Evolutionary conservation across 2,329 filamentous ascomycete genomes (phyloP).

Genomic region (Colletotrichum salicis): DNA sequence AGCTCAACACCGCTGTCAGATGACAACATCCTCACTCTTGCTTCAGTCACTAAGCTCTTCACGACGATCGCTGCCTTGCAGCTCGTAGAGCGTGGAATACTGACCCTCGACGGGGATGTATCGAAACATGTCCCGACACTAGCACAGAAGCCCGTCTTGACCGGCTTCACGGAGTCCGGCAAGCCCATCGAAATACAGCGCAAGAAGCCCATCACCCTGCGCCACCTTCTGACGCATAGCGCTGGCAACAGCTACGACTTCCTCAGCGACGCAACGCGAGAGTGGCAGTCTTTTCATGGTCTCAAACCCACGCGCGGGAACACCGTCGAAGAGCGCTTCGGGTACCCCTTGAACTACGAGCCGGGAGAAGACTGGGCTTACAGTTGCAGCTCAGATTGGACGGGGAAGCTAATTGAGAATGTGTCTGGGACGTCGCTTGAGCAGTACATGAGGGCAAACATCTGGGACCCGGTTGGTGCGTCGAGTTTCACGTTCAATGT

Average conservation of each 20-base stretch:
- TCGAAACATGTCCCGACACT: conserved; percentile 59
- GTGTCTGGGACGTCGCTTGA: conserved; percentile 55
- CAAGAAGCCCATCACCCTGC: conserved; percentile 55
- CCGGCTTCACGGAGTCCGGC: conserved; percentile 55
- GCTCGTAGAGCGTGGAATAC: conserved; percentile 61
- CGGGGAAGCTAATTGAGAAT: conserved; percentile 60
- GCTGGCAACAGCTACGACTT: conserved; percentile 60
- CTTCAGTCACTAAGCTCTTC: conserved; percentile 56
- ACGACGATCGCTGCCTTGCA: conserved; percentile 64
- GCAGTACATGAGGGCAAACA: conserved; percentile 54
- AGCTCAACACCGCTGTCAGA: conserved; percentile 46
- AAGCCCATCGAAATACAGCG: conserved; percentile 48
- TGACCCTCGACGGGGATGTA: conserved; percentile 59
- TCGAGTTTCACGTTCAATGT: conserved; percentile 32
- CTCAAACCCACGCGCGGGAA: conserved; percentile 43
- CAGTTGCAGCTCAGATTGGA: conserved; percentile 62
- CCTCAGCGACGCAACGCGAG: conserved; percentile 44
- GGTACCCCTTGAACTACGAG: conserved; percentile 59
- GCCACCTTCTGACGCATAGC: conserved; percentile 63
- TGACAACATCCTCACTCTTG: conserved; percentile 50
- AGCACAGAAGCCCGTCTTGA: conserved; percentile 57
- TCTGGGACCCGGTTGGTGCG: conserved; percentile 45
- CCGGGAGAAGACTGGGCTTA: conserved; percentile 64
- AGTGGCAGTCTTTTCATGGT: conserved; percentile 36
- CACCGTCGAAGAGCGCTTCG: conserved; percentile 54